Evolutionary conservation across 1,139 yeast genomes (phyloP).

Genomic region (Yarrowia galli): DNA sequence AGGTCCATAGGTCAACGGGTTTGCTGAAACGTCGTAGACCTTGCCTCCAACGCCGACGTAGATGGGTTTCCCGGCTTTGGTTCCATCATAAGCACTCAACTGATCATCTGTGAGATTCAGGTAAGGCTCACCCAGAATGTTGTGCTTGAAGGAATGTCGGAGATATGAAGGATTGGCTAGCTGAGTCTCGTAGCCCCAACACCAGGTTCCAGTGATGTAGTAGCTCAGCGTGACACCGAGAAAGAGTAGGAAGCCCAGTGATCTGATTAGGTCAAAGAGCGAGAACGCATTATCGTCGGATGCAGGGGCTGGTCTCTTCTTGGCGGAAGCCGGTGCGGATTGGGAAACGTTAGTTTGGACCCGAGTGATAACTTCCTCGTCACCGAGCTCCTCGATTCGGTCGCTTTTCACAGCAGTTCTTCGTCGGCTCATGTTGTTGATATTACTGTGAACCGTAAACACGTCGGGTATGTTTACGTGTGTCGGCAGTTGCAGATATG

Average conservation of each 20-base stretch:
- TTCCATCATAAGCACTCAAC: slow-evolving; percentile 62
- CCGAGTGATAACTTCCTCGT: slow-evolving; percentile 3
- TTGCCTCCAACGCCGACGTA: slow-evolving; percentile 71
- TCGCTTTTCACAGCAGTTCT: slow-evolving; percentile 19
- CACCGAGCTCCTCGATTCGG: slow-evolving; percentile 31
- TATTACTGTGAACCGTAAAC: slow-evolving; percentile 24
- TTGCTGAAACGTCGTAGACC: slow-evolving; percentile 71
- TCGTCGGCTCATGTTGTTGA: slow-evolving; percentile 31
- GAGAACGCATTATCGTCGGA: neutral
- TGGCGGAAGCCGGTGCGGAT: neutral
- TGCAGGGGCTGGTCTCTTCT: neutral
- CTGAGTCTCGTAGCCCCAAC: slow-evolving; percentile 59
- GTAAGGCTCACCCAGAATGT: slow-evolving; percentile 45
- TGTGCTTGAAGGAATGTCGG: slow-evolving; percentile 45
- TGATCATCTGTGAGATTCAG: slow-evolving; percentile 57
- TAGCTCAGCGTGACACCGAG: slow-evolving; percentile 56
- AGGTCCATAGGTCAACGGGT: slow-evolving; percentile 68
- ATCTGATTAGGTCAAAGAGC: slow-evolving; percentile 54
- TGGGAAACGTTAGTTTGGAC: neutral
- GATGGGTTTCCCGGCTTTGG: slow-evolving; percentile 59
- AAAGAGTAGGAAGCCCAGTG: slow-evolving; percentile 58
- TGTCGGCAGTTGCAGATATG: slow-evolving; percentile 2
- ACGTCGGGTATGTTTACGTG: slow-evolving; percentile 26
- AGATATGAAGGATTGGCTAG: slow-evolving; percentile 59
- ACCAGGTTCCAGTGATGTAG: slow-evolving; percentile 50